A percentile compares a stretch with the other conserved stretches of the same genome.
phyloP scores from a whole-genome alignment of 108 stramenopile genomes.

The Cyclotella cryptica region DNA sequence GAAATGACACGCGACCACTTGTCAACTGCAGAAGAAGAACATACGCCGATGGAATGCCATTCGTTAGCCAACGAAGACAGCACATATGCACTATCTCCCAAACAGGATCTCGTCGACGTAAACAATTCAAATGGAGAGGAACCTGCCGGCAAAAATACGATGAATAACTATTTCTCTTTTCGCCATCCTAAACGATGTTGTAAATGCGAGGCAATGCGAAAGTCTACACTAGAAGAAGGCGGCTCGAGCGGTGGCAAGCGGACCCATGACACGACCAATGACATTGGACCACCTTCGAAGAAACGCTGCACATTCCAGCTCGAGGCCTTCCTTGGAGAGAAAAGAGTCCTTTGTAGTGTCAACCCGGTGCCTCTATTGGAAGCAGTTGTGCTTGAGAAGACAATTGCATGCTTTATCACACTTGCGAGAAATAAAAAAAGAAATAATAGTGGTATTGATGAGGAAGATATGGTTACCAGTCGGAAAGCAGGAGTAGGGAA shows the following conservation, averaged over 20 bases:
- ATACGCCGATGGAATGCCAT: too few relatives aligned
- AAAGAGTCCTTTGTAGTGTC: conserved; percentile 17
- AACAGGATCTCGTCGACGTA: background rate
- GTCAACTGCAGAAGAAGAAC: too few relatives aligned
- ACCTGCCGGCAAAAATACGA: background rate
- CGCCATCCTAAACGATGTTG: conserved; percentile 36
- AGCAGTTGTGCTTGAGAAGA: conserved; percentile 4
- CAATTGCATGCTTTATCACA: conserved; percentile 20
- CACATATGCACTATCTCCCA: too few relatives aligned
- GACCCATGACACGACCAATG: background rate
- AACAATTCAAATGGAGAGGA: background rate
- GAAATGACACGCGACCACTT: too few relatives aligned
- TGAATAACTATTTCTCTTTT: background rate
- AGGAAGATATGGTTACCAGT: too few relatives aligned
- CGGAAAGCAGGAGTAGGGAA: background rate
- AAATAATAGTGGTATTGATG: background rate
- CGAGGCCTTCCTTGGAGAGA: conserved; percentile 29
- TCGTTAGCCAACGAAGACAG: too few relatives aligned
- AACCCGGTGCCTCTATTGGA: conserved; percentile 8
- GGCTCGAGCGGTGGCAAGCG: background rate
- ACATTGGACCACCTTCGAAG: background rate
- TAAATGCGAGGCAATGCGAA: conserved; percentile 22
- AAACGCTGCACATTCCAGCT: conserved; percentile 5
- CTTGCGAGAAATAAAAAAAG: background rate
- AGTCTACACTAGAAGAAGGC: background rate